Evolutionary conservation across 768 basidiomycete species (phyloP), one percentile per base, ranked within the genome.

Genomic region (Dacryopinax primogenitus): DNA sequence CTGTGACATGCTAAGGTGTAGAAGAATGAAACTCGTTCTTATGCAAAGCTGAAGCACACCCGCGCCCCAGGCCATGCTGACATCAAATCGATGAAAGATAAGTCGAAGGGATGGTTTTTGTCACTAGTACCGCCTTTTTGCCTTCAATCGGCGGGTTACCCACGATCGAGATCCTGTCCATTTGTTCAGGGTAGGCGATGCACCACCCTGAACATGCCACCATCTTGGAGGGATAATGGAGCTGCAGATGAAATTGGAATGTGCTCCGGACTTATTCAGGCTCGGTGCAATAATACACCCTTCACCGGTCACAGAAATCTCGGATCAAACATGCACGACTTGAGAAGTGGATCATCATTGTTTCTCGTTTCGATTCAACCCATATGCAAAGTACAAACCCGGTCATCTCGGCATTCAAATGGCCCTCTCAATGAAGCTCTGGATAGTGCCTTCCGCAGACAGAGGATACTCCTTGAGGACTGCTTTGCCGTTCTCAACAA

Each of bases 381-480:
- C 23, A 37, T 64, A 64, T 16, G 58, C 51, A 61, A 66, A 65
- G 21, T 62, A 51, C 9, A 64, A 37, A 12, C 64, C 28, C 37
- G 4, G 30, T n/a, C 33, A n/a, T 62, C 61, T 33, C 4, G 1
- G 32, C 30, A 18, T n/a, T 76, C 66, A 86, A 64, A 86, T 70
- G 45, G 76, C 78, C 62, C 87, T 78, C 72, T 92, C 90, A 66
- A 94, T 83, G 75, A 87, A 87, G 70, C 88, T 88, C 75, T 90
- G 82, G 63, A 94, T 88, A 34, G 85, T 79, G 33, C 91, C 92
- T 23, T 80, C 84, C 1, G 82, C 71, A 0, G 85, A 89, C 64
- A 88, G 75, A 9, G 87, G 83, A 72, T 92, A 92, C 70, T 92
- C 90, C 73, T 84, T 88, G 66, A 94, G 75, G 63, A 84, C 77